A percentile compares a stretch with the other conserved stretches of the same genome.
Conservation (phyloP, 345 rosid genomes). For the Aurinia saxatilis region DNA sequence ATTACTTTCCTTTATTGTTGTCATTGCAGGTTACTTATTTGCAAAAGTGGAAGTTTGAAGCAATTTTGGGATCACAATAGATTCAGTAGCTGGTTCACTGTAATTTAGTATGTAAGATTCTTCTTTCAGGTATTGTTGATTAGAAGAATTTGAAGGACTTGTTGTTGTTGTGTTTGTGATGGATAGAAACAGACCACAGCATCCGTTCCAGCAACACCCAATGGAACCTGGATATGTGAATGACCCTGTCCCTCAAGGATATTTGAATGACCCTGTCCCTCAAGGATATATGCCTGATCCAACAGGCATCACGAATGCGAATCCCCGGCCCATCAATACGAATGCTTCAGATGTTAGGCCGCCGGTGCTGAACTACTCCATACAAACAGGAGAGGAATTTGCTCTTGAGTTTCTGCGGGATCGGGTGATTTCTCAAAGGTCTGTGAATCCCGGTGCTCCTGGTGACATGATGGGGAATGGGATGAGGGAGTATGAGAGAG, state of each 20-base stretch:
- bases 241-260: conserved; percentile 44
- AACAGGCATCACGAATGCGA: conserved; percentile 32
- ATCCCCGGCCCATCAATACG: conserved; percentile 33
- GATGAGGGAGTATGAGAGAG: conserved; percentile 43
- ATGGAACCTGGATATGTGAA: conserved; percentile 54
- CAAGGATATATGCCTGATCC: conserved; percentile 38
- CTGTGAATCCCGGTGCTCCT: conserved; percentile 29
- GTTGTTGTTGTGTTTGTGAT: conserved; percentile 23
- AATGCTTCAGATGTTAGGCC: conserved; percentile 49
- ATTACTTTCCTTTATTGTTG: neutral
- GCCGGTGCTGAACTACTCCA: conserved; percentile 67
- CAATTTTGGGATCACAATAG: no score
- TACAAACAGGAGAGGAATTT: conserved; percentile 91
- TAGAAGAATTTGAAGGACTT: conserved; percentile 9
- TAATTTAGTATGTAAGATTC: conserved; percentile 9
- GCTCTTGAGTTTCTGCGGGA: conserved; percentile 87
- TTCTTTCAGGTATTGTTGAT: neutral
- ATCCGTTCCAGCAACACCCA: conserved; percentile 32
- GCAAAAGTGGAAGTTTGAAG: neutral
- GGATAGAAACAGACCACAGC: conserved; percentile 45
- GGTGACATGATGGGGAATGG: conserved; percentile 47
- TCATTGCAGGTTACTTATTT: conserved; percentile 8
- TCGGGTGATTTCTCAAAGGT: conserved; percentile 50
- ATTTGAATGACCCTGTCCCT: no score
- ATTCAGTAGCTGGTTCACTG: no score